These are phyloP conservation scores for Nidularia sp. DNA, from an alignment of 768 basidiomycete genomes.

Conservation along the genomic window DNA sequence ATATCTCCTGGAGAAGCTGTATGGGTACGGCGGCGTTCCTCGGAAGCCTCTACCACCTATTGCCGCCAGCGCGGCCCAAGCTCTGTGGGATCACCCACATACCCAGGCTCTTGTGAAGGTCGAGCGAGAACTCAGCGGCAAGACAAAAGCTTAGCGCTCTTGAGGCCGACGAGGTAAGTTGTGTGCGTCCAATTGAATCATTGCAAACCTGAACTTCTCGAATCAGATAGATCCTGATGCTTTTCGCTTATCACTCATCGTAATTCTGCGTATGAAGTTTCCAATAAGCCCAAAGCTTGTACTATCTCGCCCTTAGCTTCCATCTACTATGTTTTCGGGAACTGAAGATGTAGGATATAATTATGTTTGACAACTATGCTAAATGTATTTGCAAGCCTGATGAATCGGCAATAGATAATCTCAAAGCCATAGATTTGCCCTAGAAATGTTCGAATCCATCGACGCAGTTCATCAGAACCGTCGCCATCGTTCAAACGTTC, in stretches of 20 bases:
- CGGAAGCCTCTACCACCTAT: constrained; percentile 75
- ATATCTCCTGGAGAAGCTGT: constrained; percentile 63
- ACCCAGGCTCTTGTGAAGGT: constrained; percentile 62
- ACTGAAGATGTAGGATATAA: background rate
- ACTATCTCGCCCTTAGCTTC: no score
- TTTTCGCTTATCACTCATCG: no score
- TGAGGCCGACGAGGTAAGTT: no score
- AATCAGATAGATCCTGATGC: no score
- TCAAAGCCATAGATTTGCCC: no score
- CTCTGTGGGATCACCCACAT: constrained; percentile 71
- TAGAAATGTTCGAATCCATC: no score
- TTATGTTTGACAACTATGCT: background rate
- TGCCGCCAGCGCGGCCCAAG: constrained; percentile 45
- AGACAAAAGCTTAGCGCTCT: constrained; percentile 15
- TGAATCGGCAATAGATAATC: background rate
- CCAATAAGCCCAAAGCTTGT: no score
- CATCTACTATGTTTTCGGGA: background rate
- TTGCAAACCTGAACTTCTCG: no score
- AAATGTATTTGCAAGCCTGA: background rate
- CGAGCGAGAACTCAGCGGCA: constrained; percentile 54
- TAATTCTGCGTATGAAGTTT: no score
- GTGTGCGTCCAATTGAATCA: no score
- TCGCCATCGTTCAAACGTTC: no score
- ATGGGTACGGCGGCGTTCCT: constrained; percentile 81
- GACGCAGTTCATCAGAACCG: no score